phyloP scores from a whole-genome alignment of 2,329 filamentous ascomycete species.

The Aureobasidium musti region DNA sequence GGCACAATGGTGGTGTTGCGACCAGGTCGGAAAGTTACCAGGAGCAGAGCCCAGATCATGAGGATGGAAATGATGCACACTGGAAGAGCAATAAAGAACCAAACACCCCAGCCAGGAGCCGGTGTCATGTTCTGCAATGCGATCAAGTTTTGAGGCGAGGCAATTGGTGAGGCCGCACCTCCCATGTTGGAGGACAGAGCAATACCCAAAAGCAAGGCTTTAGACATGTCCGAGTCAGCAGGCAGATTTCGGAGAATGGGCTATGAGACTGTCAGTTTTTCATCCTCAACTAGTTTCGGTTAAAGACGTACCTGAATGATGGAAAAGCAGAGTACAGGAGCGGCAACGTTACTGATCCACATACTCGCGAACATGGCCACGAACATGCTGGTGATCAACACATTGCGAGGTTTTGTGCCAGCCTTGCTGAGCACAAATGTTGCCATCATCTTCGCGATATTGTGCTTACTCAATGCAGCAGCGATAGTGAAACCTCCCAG shows the following conservation, averaged over 20 bases:
- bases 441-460: conserved; percentile 95
- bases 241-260: conserved; percentile 93
- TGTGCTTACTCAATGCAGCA: conserved; percentile 92
- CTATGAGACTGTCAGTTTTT: conserved; percentile 46
- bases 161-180: conserved; percentile 94
- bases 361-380: conserved; percentile 97
- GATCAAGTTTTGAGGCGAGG: conserved; percentile 95
- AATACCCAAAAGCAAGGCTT: conserved; percentile 92
- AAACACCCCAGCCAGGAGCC: conserved; percentile 86
- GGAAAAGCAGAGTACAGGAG: conserved; percentile 93
- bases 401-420: conserved; percentile 83
- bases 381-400: conserved; percentile 97
- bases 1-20: conserved; percentile 86
- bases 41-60: conserved; percentile 83
- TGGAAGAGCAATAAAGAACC: conserved; percentile 95
- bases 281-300: neutral
- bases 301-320: conserved; percentile 68
- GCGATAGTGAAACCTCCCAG: conserved; percentile 95
- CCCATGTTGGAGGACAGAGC: conserved; percentile 94
- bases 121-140: conserved; percentile 95
- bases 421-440: conserved; percentile 96
- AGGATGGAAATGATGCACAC: conserved; percentile 88
- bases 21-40: conserved; percentile 82
- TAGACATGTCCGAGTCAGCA: conserved; percentile 87
- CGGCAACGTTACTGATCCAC: conserved; percentile 98